Evolutionary conservation across 2,329 filamentous ascomycete genomes (phyloP).

Genomic region (Scedosporium boydii): DNA sequence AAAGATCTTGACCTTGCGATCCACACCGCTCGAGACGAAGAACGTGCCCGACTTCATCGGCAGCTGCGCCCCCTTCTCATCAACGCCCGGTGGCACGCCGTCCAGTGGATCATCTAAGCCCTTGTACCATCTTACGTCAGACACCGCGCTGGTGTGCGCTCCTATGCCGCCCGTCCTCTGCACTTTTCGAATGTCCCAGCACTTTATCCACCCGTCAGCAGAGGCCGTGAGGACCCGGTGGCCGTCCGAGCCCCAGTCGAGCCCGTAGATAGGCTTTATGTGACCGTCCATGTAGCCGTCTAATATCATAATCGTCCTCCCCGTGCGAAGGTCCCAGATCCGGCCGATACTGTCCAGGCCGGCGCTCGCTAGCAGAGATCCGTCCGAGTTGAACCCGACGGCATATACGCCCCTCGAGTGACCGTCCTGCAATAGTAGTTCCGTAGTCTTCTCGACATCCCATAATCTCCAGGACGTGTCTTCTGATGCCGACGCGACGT

Average conservation of each 20-base stretch:
- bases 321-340: conserved; percentile 90
- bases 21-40: conserved; percentile 83
- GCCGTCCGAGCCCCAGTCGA: conserved; percentile 89
- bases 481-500: conserved; percentile 85
- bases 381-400: conserved; percentile 82
- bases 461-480: conserved; percentile 96
- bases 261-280: conserved; percentile 83
- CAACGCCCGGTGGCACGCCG: conserved; percentile 48
- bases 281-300: conserved; percentile 74
- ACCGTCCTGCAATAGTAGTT: conserved; percentile 83
- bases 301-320: conserved; percentile 89
- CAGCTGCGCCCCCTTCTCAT: conserved; percentile 54
- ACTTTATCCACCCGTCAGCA: conserved; percentile 92
- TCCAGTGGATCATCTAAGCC: conserved; percentile 66
- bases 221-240: conserved; percentile 89
- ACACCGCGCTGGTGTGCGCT: conserved; percentile 84
- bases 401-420: conserved; percentile 91
- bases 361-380: conserved; percentile 82
- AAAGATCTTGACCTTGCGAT: conserved; percentile 91
- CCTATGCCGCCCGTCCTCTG: conserved; percentile 75
- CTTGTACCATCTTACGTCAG: conserved; percentile 90
- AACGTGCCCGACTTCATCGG: conserved; percentile 89
- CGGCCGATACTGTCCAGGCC: conserved; percentile 90
- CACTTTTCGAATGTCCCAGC: conserved; percentile 93
- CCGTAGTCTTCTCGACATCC: conserved; percentile 79